Base-by-base conservation (phyloP, 2,329 filamentous ascomycete species). In the Arthrobotrys musiformis region DNA sequence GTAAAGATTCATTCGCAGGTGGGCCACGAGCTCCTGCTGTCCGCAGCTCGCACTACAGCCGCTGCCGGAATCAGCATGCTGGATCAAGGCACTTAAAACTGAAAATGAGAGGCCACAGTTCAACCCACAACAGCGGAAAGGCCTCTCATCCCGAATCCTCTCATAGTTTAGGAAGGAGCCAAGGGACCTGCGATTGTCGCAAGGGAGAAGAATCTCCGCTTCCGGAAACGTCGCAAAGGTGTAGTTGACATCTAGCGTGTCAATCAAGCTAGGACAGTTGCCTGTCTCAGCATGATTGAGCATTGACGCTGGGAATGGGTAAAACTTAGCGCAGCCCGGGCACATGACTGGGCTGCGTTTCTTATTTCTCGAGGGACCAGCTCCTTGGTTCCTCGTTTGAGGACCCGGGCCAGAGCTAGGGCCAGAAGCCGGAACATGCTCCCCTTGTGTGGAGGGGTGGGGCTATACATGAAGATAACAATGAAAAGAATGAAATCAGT, bases 131-230 rank as follows among this genome's bases (percentile, higher is more conserved):
- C 63, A 76, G 13, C 26, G 28, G 26, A 75, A 75, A 5, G 54
- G 62, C 15, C 6, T 68, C 11, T 5, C 8, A 1, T 46, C 35
- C 15, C 17, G 28, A 46, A 28, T 42, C 4, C 24, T 19, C 37
- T 69, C 22, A 37, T 66, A 52, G 30, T 42, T 69, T 19, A 69
- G 19, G 19, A 76, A 30, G 22, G 56, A 24, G 9, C 13, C n/a
- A 13, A 76, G 44, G 15, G 35, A 69, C 42, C 66, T 58, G 58
- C 63, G 56, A n/a, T 33, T 4, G 22, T 76, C 70, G 7, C 37
- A 48, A 0, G 13, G 17, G 40, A 75, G 22, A 22, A 75, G 35
- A 0, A 1, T 17, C 22, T 75, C 70, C 11, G 63, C 62, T 15
- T 17, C 37, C 8, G 44, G 8, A 22, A 56, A 50, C 4, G 24